Evolutionary conservation across 2,329 filamentous ascomycete genomes (phyloP), one percentile per base, ranked within the genome.

Genomic region (Claviceps quebecensis): DNA sequence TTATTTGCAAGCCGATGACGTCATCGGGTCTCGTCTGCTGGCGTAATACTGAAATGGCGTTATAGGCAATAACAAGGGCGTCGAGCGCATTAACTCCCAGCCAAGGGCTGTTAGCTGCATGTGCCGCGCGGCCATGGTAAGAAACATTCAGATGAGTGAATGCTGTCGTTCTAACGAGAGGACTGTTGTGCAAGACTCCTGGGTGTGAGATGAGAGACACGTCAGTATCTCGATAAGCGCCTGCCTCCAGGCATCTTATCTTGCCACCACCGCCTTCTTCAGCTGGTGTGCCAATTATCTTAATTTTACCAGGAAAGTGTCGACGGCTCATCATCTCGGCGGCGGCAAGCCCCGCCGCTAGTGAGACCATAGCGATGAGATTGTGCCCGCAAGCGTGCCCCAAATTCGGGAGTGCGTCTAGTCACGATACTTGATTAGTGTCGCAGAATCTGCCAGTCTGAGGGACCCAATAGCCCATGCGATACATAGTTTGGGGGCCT

Each of bases 41-140:
- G 2, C 77, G 70, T 37, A 81, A 66, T 5, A 75, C 65, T 0
- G 73, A 69, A 5, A 80, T 59, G 44, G 64, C 65, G 47, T 69
- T 70, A 57, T 74, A 75, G 5, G 66, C 71, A 0, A 68, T 65
- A 3, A 81, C 64, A 22, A 78, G 57, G 0, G 76, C 77, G 58
- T 81, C 77, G 1, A 80, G 69, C 0, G 77, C 77, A 58, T 81
- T 81, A 57, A 76, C 67, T 0, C 77, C 77, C 5, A 75, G 67
- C 76, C 76, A 80, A 0, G 77, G 77, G 34, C 68, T 73, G 1
- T 70, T 69, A 3, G 74, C 76, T 0, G 77, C 77, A 56, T 80
- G 77, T 0, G 77, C 76, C 50, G 73, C 72, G 39, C 69, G 70
- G 5, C 78, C 78, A 9, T 71, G 69, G 57, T 75, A 80, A 54